Evolutionary conservation across 805 yeast species (phyloP), one percentile per base, ranked within the genome.

Genomic region (Naumovozyma baii): DNA sequence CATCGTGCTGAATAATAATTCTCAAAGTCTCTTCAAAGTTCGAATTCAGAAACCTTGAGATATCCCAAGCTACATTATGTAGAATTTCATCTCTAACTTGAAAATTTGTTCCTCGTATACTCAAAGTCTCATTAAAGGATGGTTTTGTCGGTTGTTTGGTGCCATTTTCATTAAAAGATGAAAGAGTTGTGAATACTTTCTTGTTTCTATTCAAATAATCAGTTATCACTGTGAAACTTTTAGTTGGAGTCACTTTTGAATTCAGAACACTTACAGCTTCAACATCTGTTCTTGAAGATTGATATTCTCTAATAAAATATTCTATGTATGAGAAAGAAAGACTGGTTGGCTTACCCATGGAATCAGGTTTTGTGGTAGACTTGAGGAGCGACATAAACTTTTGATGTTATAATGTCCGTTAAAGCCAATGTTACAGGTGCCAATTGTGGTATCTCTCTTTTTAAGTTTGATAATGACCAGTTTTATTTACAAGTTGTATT

Each of bases 1-100:
- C 44, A 3, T 73, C 62, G 26, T 22, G 26, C 33, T 38, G 42
- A 5, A 43, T 39, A 3, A 48, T 19, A 3, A 76, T 59, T 49
- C 81, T 66, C n/a, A 73, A 56, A 1, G 68, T 63, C 48, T 79
- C 83, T 5, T 57, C 43, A 14, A 52, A 50, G 46, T 70, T 70
- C 4, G 76, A 40, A 0, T 60, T 48, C 22, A 78, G 55, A 2
- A 60, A 16, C 1, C 60, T 46, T 2, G 74, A 52, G 25, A 78
- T 50, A 14, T 60, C 62, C 4, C 51, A 44, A 4, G 80, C 74
- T 13, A 12, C 5, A 39, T 62, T 64, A 13, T 62, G 52, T 31
- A 64, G 59, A 34, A 63, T 60, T 10, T 57, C 50, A 15, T 62
- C 51, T 1, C 66, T 56, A 17, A 68, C 55, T 2, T 65, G 52